phyloP scores from a whole-genome alignment of 305 asterid genomes.

The Solanum chacoense region DNA sequence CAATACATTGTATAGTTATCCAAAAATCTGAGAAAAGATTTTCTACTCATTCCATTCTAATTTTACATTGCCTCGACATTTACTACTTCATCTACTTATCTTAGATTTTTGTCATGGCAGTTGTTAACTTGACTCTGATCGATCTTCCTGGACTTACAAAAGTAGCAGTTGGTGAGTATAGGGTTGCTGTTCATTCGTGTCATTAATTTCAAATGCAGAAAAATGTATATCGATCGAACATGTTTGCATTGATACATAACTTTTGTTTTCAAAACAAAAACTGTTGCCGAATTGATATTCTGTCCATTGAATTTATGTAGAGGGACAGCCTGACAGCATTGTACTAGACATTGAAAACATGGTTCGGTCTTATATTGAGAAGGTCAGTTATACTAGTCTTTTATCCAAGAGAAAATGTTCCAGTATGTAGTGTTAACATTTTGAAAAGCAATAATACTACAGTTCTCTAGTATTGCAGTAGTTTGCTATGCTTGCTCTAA shows the following conservation, averaged over 20 bases:
- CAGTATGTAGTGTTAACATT: neutral
- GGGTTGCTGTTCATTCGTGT: constrained; percentile 16
- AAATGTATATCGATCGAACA: neutral
- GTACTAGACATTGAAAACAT: constrained; percentile 76
- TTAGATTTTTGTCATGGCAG: constrained; percentile 25
- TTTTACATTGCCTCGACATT: constrained; percentile 8
- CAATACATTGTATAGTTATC: neutral
- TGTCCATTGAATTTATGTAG: constrained; percentile 22
- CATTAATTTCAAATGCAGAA: constrained; percentile 13
- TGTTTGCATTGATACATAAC: neutral
- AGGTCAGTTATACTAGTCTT: constrained; percentile 33
- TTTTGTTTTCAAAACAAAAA: neutral
- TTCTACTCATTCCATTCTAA: constrained; percentile 3
- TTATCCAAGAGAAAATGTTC: neutral
- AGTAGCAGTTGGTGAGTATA: constrained; percentile 67
- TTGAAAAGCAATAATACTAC: neutral
- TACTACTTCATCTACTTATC: constrained; percentile 2
- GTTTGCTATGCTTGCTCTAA: neutral
- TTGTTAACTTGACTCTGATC: constrained; percentile 63
- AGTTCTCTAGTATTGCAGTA: neutral
- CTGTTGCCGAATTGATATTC: neutral
- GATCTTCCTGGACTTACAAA: constrained; percentile 86
- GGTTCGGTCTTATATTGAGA: constrained; percentile 78
- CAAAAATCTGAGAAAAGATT: neutral
- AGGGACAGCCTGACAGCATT: constrained; percentile 81